Percentiles rank a stretch among this genome's conserved stretches.
These are phyloP conservation scores for Morella rubra DNA, from an alignment of 306 rosid genomes.

Conservation along the genomic window DNA sequence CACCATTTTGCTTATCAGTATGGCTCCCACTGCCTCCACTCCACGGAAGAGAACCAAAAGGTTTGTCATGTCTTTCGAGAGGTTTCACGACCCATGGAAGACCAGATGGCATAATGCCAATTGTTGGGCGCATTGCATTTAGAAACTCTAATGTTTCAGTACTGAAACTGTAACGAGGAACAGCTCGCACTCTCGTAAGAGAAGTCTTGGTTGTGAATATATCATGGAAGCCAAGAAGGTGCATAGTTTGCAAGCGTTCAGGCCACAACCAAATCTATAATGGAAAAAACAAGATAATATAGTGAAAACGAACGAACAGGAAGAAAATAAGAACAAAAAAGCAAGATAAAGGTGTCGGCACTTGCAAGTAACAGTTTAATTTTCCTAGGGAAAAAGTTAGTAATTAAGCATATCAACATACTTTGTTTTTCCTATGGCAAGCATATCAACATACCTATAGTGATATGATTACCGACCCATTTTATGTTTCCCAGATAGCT, in stretches of 20 bases:
- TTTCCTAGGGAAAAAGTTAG: no score
- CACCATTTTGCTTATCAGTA: constrained; percentile 31
- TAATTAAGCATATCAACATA: no score
- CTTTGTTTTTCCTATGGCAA: no score
- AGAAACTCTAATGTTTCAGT: constrained; percentile 57
- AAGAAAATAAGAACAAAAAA: not conserved
- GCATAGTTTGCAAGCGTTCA: constrained; percentile 74
- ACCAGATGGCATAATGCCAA: constrained; percentile 78
- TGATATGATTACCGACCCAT: not conserved
- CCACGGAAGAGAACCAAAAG: constrained; percentile 39
- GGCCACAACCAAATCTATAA: constrained; percentile 84
- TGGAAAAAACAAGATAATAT: constrained; percentile 18
- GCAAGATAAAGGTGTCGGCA: not conserved
- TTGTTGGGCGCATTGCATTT: constrained; percentile 55
- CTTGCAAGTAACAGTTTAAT: not conserved
- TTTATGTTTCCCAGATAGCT: not conserved
- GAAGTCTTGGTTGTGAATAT: constrained; percentile 61
- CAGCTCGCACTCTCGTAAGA: constrained; percentile 76
- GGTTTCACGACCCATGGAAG: constrained; percentile 63
- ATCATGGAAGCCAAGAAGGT: constrained; percentile 60
- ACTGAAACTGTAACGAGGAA: constrained; percentile 77
- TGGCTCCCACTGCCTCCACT: constrained; percentile 25
- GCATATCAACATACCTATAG: not conserved
- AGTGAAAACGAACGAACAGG: constrained; percentile 23
- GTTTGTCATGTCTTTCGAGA: constrained; percentile 28